Conservation (phyloP, 768 basidiomycete species). For the Rhizopogon vinicolor region DNA sequence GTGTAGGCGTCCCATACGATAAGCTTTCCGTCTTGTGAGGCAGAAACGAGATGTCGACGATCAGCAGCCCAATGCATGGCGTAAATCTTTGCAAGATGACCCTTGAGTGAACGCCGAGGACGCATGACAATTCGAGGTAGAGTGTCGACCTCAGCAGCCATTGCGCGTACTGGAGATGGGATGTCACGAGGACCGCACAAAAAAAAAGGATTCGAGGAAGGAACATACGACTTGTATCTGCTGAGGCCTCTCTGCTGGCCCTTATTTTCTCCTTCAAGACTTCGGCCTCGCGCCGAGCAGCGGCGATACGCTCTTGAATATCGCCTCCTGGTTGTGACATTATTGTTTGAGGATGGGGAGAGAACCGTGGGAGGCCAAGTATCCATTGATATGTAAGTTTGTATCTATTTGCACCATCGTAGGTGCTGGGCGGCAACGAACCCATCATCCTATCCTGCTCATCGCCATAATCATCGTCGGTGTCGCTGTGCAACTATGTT, state of each 20-base stretch:
- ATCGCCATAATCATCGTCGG: neutral
- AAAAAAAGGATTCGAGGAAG: constrained; percentile 2
- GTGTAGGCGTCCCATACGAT: constrained; percentile 99
- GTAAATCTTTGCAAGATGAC: constrained; percentile 99
- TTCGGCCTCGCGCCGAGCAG: constrained; percentile 95
- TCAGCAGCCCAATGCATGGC: constrained; percentile 99
- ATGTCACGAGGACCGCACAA: constrained; percentile 12
- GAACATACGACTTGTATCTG: constrained; percentile 92
- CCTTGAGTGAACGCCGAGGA: constrained; percentile 89
- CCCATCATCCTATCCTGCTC: too few relatives aligned
- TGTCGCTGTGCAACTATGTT: constrained; percentile 18
- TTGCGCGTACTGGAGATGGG: constrained; percentile 75
- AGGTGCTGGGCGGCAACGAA: neutral
- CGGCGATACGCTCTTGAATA: constrained; percentile 90
- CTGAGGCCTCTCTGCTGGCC: constrained; percentile 92
- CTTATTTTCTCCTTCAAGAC: constrained; percentile 98
- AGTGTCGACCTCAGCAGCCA: constrained; percentile 95
- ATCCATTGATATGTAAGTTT: constrained; percentile 1
- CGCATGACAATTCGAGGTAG: constrained; percentile 97
- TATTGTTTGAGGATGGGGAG: constrained; percentile 32
- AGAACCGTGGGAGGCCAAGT: constrained; percentile 1
- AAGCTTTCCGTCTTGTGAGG: constrained; percentile 98
- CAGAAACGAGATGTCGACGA: constrained; percentile 95
- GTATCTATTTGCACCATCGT: neutral
- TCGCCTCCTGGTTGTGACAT: constrained; percentile 84